A percentile compares a stretch with the other conserved stretches of the same genome.
phyloP scores from a whole-genome alignment of 768 basidiomycete species.

The Calvatia gigantea region DNA sequence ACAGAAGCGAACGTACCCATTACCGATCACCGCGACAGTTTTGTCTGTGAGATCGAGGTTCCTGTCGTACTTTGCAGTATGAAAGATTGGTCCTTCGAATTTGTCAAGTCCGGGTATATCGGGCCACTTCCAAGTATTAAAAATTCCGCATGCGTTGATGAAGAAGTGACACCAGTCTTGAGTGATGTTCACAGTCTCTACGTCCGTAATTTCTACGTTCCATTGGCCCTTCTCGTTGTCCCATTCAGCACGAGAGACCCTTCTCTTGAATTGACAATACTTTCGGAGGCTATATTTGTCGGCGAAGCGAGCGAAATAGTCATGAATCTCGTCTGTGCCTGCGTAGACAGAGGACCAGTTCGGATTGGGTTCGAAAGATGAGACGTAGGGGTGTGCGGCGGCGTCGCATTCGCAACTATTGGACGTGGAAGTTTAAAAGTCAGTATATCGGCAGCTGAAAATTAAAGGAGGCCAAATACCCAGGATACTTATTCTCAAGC shows the following conservation, averaged over 20 bases:
- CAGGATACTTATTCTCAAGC: conserved; percentile 33
- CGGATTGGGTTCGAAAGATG: conserved; percentile 29
- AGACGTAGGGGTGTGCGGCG: conserved; percentile 29
- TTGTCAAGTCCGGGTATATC: conserved; percentile 30
- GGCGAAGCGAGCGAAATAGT: conserved; percentile 27
- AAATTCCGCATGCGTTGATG: conserved; percentile 28
- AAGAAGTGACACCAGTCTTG: conserved; percentile 29
- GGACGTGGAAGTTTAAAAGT: no score
- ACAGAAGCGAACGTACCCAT: conserved; percentile 22
- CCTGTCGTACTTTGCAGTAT: conserved; percentile 31
- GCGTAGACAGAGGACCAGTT: conserved; percentile 31
- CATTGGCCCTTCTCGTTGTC: conserved; percentile 23
- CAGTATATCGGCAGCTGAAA: no score
- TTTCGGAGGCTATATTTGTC: conserved; percentile 28
- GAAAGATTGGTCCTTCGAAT: conserved; percentile 31
- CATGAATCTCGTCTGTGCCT: conserved; percentile 25
- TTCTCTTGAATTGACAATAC: conserved; percentile 26
- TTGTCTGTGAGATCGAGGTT: conserved; percentile 28
- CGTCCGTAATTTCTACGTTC: conserved; percentile 55
- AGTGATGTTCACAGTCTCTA: conserved; percentile 15
- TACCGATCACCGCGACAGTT: conserved; percentile 36
- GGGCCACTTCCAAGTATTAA: conserved; percentile 38
- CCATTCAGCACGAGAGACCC: conserved; percentile 27
- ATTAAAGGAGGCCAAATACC: conserved; percentile 17
- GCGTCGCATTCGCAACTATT: conserved; percentile 29